These are phyloP conservation scores for Mucor racemosus DNA, from an alignment of 371 early-diverging fungal genomes.

Conservation along the genomic window DNA sequence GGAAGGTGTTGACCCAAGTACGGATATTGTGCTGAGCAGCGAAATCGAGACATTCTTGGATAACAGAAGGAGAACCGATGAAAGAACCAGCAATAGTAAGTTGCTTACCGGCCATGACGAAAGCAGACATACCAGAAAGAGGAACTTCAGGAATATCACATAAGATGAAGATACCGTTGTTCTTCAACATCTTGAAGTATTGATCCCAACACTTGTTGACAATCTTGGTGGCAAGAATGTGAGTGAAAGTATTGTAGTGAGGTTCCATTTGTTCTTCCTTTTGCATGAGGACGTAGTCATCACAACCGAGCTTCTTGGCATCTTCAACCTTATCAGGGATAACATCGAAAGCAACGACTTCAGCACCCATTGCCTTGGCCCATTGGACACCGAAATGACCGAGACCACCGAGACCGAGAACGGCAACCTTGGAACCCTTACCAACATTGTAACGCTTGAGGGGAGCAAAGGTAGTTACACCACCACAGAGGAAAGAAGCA, in stretches of 20 bases:
- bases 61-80: conserved; percentile 61
- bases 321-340: conserved; percentile 70
- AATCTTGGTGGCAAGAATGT: conserved; percentile 51
- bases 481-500: conserved; percentile 51
- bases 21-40: conserved; percentile 65
- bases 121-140: conserved; percentile 46
- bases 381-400: conserved; percentile 73
- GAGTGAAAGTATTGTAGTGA: conserved; percentile 31
- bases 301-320: conserved; percentile 71
- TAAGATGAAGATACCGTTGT: conserved; percentile 55
- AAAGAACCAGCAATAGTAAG: conserved; percentile 66
- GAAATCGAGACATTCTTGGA: conserved; percentile 70
- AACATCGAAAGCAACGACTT: conserved; percentile 74
- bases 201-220: conserved; percentile 44
- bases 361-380: conserved; percentile 64
- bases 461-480: conserved; percentile 68
- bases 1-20: conserved; percentile 69
- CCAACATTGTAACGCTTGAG: conserved; percentile 51
- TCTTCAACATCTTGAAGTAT: conserved; percentile 39
- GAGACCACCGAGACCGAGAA: conserved; percentile 80
- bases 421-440: conserved; percentile 64
- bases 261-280: conserved; percentile 27
- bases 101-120: conserved; percentile 44
- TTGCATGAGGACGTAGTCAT: conserved; percentile 46
- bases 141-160: conserved; percentile 67